phyloP scores from a whole-genome alignment of 805 yeast species.

The Candida ipomoeae region DNA sequence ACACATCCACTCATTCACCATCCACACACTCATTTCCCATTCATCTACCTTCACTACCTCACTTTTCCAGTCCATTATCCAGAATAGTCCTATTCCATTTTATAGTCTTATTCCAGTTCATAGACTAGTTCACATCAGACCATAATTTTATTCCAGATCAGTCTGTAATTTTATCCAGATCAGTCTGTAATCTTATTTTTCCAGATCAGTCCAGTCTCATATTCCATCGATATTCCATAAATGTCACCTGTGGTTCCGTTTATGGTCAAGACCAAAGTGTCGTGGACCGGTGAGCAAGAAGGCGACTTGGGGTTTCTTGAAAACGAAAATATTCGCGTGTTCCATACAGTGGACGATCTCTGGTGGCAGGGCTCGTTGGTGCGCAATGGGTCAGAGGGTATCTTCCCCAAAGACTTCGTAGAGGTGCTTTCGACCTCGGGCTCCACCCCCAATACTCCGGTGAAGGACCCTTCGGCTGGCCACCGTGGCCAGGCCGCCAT shows the following conservation, averaged over 20 bases:
- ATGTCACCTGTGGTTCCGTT: conserved; percentile 54
- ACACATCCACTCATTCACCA: too few relatives aligned
- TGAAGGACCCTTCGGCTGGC: conserved; percentile 7
- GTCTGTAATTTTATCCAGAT: too few relatives aligned
- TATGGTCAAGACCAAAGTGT: conserved; percentile 74
- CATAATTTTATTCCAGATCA: too few relatives aligned
- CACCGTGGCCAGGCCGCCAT: conserved; percentile 6
- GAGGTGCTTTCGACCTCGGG: conserved; percentile 35
- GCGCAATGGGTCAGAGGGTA: conserved; percentile 78
- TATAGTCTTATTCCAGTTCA: too few relatives aligned
- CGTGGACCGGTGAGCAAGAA: conserved; percentile 91
- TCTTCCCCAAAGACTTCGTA: conserved; percentile 86
- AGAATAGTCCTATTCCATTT: too few relatives aligned
- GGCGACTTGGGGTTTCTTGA: conserved; percentile 91
- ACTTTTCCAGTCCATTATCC: too few relatives aligned
- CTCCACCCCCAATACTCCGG: conserved; percentile 11
- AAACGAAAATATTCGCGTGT: conserved; percentile 86
- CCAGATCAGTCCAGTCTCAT: too few relatives aligned
- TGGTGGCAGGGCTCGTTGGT: conserved; percentile 87
- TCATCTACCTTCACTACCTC: too few relatives aligned
- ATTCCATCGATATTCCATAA: too few relatives aligned
- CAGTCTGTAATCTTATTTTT: too few relatives aligned
- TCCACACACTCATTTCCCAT: too few relatives aligned
- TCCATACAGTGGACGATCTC: conserved; percentile 74
- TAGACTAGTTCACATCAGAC: too few relatives aligned